A percentile compares a stretch with the other conserved stretches of the same genome.
Evolutionary conservation across 2,329 filamentous ascomycete species (phyloP).

Genomic region (Pestalotiopsis sp.): DNA sequence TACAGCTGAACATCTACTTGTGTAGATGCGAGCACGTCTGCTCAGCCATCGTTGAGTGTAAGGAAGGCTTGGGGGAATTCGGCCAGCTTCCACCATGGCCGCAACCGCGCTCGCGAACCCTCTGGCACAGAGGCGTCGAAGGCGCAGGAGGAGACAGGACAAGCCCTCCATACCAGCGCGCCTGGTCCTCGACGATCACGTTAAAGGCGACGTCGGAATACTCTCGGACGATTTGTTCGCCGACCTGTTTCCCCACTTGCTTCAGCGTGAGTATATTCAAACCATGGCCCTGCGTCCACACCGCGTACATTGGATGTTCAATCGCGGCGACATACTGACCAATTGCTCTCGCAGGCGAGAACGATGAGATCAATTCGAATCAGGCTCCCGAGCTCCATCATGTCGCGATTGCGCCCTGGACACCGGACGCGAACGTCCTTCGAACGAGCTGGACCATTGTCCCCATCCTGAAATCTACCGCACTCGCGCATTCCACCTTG

Average conservation of each 20-base stretch:
- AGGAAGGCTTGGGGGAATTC: not conserved
- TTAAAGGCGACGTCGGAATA: slow-evolving; percentile 83
- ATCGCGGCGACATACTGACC: slow-evolving; percentile 12
- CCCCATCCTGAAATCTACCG: slow-evolving; percentile 67
- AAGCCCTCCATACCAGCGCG: slow-evolving; percentile 78
- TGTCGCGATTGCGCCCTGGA: slow-evolving; percentile 75
- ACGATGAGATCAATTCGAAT: slow-evolving; percentile 28
- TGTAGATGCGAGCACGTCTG: not conserved
- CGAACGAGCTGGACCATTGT: slow-evolving; percentile 83
- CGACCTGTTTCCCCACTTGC: slow-evolving; percentile 73
- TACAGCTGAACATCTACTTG: not conserved
- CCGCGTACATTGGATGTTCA: slow-evolving; percentile 13
- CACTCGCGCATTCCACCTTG: slow-evolving; percentile 74
- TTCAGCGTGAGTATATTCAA: slow-evolving; percentile 47
- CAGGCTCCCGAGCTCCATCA: slow-evolving; percentile 51
- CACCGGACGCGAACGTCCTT: slow-evolving; percentile 58
- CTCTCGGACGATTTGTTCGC: slow-evolving; percentile 84
- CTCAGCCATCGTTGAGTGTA: not conserved
- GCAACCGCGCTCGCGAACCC: slow-evolving; percentile 25
- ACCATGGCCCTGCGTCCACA: slow-evolving; percentile 14
- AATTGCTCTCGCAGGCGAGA: slow-evolving; percentile 24
- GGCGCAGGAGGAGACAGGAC: slow-evolving; percentile 61
- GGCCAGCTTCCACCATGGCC: slow-evolving; percentile 3
- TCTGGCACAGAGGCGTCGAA: slow-evolving; percentile 38
- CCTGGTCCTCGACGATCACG: slow-evolving; percentile 80